Conservation (phyloP, 306 rosid species). For the Arachis stenosperma region DNA sequence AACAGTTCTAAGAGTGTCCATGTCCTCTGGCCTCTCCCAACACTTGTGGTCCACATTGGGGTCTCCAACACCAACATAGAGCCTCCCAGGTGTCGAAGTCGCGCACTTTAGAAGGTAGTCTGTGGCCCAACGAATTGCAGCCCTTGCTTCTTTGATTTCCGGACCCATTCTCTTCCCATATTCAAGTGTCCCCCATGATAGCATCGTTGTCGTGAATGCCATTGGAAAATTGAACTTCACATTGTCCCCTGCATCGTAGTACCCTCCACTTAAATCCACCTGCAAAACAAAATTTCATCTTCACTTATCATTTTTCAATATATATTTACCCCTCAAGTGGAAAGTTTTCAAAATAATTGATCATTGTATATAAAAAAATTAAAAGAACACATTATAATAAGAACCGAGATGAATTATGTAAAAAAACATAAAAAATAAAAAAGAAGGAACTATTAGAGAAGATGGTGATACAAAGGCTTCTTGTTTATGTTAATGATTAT, state of each 20-base stretch:
- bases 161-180: constrained; percentile 78
- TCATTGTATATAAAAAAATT: too few species aligned
- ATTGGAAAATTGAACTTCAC: constrained; percentile 91
- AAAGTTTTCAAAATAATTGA: too few species aligned
- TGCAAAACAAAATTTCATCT: constrained; percentile 27
- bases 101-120: constrained; percentile 86
- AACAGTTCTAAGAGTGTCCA: constrained; percentile 67
- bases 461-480: too few species aligned
- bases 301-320: too few species aligned
- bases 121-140: constrained; percentile 78
- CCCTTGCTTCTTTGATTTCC: constrained; percentile 54
- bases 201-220: constrained; percentile 90
- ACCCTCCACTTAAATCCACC: constrained; percentile 93
- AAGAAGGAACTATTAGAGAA: too few species aligned
- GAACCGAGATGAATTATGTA: too few species aligned
- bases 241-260: constrained; percentile 96
- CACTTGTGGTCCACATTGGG: constrained; percentile 82
- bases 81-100: constrained; percentile 62
- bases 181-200: constrained; percentile 84
- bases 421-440: too few species aligned
- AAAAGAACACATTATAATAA: too few species aligned
- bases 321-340: too few species aligned
- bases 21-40: constrained; percentile 97
- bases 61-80: constrained; percentile 91
- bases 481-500: too few species aligned